Conservation (phyloP, 495 filamentous ascomycete species). For the Lophiotrema nucula region DNA sequence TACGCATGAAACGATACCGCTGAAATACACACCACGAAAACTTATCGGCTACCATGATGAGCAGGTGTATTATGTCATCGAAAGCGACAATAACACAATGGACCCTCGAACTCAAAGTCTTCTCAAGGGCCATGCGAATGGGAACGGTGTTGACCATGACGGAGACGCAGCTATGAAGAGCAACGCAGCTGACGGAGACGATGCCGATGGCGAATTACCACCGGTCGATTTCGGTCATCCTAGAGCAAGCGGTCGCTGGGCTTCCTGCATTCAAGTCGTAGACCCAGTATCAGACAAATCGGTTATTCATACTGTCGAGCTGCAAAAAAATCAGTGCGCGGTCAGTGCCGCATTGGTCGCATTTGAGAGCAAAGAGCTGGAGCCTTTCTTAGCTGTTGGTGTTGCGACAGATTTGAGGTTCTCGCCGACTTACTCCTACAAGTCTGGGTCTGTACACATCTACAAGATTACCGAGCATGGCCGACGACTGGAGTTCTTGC, state of each 20-base stretch:
- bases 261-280: constrained; percentile 86
- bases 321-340: constrained; percentile 88
- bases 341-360: constrained; percentile 79
- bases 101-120: constrained; percentile 67
- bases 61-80: constrained; percentile 87
- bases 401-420: constrained; percentile 86
- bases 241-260: constrained; percentile 80
- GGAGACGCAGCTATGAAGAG: constrained; percentile 8
- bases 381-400: constrained; percentile 87
- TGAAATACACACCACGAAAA: constrained; percentile 86
- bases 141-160: not conserved
- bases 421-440: constrained; percentile 64
- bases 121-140: constrained; percentile 59
- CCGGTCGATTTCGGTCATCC: constrained; percentile 90
- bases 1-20: constrained; percentile 79
- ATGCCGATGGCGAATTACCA: constrained; percentile 65
- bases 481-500: constrained; percentile 83
- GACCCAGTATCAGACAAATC: constrained; percentile 63
- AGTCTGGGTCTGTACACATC: constrained; percentile 83
- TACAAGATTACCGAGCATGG: constrained; percentile 90
- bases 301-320: constrained; percentile 69
- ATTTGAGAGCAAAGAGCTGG: constrained; percentile 84
- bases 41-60: constrained; percentile 86
- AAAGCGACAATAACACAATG: constrained; percentile 87
- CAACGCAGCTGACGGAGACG: constrained; percentile 55